These are phyloP conservation scores for Pythium rishiriense DNA, from an alignment of 352 stramenopile genomes.

Conservation along the genomic window DNA sequence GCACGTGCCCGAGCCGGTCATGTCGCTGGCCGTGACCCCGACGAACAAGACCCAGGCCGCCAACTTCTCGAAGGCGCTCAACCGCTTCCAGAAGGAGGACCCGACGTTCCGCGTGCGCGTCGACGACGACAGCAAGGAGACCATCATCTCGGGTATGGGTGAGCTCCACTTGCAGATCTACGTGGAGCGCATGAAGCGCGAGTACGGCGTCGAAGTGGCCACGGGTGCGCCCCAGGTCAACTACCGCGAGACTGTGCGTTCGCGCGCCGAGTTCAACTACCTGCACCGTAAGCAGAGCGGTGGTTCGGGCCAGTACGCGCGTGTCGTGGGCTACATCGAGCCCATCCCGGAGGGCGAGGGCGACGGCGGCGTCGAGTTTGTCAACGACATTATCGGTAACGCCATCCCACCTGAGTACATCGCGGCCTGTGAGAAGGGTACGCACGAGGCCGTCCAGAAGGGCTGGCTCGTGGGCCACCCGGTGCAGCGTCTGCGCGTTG, in stretches of 20 bases:
- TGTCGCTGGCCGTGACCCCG: slow-evolving; percentile 97
- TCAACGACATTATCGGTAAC: slow-evolving; percentile 97
- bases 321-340: slow-evolving; percentile 98
- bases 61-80: slow-evolving; percentile 96
- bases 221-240: slow-evolving; percentile 96
- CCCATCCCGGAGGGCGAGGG: slow-evolving; percentile 86
- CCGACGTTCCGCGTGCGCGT: slow-evolving; percentile 96
- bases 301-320: slow-evolving; percentile 95
- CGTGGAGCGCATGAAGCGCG: slow-evolving; percentile 98
- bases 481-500: slow-evolving; percentile 87
- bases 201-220: slow-evolving; percentile 95
- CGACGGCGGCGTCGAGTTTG: slow-evolving; percentile 92
- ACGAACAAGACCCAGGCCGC: slow-evolving; percentile 93
- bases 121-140: slow-evolving; percentile 98
- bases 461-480: slow-evolving; percentile 96
- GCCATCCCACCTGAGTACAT: slow-evolving; percentile 99
- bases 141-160: slow-evolving; percentile 98
- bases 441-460: slow-evolving; percentile 94
- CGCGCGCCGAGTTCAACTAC: slow-evolving; percentile 96
- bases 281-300: slow-evolving; percentile 99
- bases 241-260: slow-evolving; percentile 97
- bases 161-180: slow-evolving; percentile 99
- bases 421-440: slow-evolving; percentile 97
- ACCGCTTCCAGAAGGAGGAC: slow-evolving; percentile 98
- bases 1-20: slow-evolving; percentile 98